Evolutionary conservation across 495 filamentous ascomycete species (phyloP).

Genomic region (Filosporella fistucella): DNA sequence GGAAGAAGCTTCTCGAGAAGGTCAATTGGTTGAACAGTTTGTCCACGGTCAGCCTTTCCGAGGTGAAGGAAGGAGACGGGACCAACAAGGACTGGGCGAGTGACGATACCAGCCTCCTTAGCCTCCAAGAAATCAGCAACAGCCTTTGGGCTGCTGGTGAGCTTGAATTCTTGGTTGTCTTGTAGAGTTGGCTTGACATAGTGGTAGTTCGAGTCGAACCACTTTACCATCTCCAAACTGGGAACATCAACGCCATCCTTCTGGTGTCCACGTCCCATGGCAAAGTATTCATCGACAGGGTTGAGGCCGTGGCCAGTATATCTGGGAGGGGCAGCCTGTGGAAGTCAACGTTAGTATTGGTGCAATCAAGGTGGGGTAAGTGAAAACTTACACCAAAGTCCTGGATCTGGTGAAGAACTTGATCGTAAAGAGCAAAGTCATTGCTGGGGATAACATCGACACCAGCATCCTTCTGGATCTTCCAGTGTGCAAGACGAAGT

Average conservation of each 20-base stretch:
- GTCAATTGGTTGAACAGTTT: slow-evolving; percentile 85
- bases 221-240: slow-evolving; percentile 97
- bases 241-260: slow-evolving; percentile 91
- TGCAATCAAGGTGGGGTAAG: not conserved
- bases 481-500: slow-evolving; percentile 94
- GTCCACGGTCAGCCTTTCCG: slow-evolving; percentile 93
- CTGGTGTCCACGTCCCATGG: slow-evolving; percentile 98
- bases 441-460: slow-evolving; percentile 97
- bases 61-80: slow-evolving; percentile 95
- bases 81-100: slow-evolving; percentile 90
- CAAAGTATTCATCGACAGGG: slow-evolving; percentile 94
- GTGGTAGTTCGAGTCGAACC: slow-evolving; percentile 99
- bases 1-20: slow-evolving; percentile 88
- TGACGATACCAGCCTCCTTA: slow-evolving; percentile 89
- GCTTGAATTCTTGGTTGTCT: slow-evolving; percentile 92
- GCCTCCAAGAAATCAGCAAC: slow-evolving; percentile 92
- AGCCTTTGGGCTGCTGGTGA: slow-evolving; percentile 82
- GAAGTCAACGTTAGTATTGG: slow-evolving; percentile 15
- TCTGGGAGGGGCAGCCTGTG: slow-evolving; percentile 78
- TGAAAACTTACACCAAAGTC: slow-evolving; percentile 77
- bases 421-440: slow-evolving; percentile 98
- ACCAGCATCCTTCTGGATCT: slow-evolving; percentile 97
- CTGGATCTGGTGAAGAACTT: slow-evolving; percentile 98
- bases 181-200: slow-evolving; percentile 98
- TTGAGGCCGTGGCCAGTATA: slow-evolving; percentile 83